Percentiles rank a stretch among this genome's conserved stretches.
phyloP scores from a whole-genome alignment of 495 filamentous ascomycete genomes.

The Penicillium subrubescens region DNA sequence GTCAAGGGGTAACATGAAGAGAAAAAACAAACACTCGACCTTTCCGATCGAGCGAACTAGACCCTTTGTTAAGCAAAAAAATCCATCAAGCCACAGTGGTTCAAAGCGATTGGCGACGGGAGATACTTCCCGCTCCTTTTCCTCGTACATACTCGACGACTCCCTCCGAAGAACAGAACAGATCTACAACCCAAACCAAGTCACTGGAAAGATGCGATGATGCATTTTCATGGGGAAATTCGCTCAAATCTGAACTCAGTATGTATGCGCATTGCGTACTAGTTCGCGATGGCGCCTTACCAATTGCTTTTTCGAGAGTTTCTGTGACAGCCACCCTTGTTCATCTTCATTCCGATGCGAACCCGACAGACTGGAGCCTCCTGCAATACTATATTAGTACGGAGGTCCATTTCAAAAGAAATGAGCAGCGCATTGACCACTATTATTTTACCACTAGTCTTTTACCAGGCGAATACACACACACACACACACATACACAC shows the following conservation, averaged over 20 bases:
- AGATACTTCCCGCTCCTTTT: not conserved
- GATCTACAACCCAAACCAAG: not conserved
- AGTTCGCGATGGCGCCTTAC: not conserved
- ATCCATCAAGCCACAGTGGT: not conserved
- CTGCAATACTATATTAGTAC: not conserved
- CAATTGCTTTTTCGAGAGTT: not conserved
- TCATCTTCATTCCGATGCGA: not conserved
- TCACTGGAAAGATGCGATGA: not conserved
- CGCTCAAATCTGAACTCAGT: not conserved
- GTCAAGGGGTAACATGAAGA: not conserved
- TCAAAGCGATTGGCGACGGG: conserved; percentile 1
- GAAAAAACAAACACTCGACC: conserved; percentile 3
- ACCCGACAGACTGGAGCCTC: conserved; percentile 13
- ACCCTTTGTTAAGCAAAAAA: conserved; percentile 3
- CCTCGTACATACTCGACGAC: not conserved
- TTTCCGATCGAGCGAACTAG: conserved; percentile 15
- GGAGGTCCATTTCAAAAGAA: too few species aligned
- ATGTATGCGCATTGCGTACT: not conserved
- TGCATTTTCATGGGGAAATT: not conserved
- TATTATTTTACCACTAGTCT: too few species aligned
- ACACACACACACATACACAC: too few species aligned
- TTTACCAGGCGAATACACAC: too few species aligned
- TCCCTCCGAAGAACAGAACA: not conserved
- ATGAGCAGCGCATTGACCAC: too few species aligned
- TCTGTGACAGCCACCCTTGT: conserved; percentile 3